Conservation (phyloP, 2,329 filamentous ascomycete species). For the Ophiostoma perfectum region DNA sequence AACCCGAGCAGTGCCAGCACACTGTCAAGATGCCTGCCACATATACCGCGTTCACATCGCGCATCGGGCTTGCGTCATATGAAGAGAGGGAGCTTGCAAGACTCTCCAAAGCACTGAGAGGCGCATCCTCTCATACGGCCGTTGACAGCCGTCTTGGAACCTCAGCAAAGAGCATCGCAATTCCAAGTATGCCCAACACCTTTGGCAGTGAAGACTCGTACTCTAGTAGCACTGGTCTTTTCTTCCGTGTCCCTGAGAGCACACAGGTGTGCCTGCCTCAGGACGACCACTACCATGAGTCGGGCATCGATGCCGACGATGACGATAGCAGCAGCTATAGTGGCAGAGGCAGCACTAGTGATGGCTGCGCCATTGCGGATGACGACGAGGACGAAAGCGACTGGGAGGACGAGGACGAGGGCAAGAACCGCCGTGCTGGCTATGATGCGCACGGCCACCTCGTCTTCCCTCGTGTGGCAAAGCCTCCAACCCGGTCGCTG, state of each 20-base stretch:
- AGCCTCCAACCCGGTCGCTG: conserved; percentile 14
- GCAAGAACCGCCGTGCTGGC: not conserved
- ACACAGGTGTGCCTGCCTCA: no score
- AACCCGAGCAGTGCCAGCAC: not conserved
- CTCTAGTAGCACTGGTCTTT: not conserved
- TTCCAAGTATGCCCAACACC: not conserved
- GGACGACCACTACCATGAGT: not conserved
- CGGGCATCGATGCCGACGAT: not conserved
- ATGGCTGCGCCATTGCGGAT: not conserved
- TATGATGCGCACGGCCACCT: not conserved
- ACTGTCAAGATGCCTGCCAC: conserved; percentile 1
- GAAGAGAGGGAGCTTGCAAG: not conserved
- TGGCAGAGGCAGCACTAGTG: not conserved
- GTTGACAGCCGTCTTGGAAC: not conserved
- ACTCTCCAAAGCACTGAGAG: not conserved
- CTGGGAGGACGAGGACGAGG: conserved; percentile 16
- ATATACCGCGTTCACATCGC: conserved; percentile 13
- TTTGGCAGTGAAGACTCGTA: not conserved
- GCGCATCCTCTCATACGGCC: not conserved
- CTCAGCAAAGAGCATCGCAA: not conserved
- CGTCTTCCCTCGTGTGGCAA: not conserved
- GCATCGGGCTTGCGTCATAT: not conserved
- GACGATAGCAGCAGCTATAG: not conserved
- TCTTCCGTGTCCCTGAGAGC: no score
- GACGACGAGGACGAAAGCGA: conserved; percentile 11